Evolutionary conservation across 192 early-diverging fungal species (phyloP).

Genomic region (Paraglomus brasilianum): DNA sequence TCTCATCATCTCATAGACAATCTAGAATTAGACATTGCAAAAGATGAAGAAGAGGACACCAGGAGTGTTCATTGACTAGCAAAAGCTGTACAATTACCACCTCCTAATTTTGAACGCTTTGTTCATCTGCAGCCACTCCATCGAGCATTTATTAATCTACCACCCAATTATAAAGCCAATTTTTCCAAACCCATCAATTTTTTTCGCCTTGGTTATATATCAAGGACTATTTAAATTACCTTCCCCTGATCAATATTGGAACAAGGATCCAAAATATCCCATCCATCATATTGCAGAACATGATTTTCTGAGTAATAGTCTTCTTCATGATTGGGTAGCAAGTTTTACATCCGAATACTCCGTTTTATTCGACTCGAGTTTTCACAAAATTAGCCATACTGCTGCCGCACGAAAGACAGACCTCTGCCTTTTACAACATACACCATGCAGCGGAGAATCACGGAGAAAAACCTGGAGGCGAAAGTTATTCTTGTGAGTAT

Average conservation of each 20-base stretch:
- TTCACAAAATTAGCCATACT: no score
- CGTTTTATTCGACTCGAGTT: no score
- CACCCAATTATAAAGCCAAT: background rate
- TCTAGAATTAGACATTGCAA: no score
- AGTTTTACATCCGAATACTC: no score
- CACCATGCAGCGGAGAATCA: no score
- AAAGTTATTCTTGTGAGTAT: no score
- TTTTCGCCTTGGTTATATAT: conserved; percentile 8
- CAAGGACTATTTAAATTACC: conserved; percentile 15
- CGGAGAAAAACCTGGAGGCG: no score
- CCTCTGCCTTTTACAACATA: no score
- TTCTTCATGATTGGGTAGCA: no score
- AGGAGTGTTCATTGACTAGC: background rate
- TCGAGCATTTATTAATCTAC: background rate
- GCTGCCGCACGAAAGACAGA: no score
- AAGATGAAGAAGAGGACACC: background rate
- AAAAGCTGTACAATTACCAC: background rate
- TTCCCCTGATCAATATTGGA: conserved; percentile 12
- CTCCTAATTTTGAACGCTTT: conserved; percentile 6
- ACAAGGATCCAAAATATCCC: background rate
- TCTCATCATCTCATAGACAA: no score
- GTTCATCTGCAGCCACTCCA: background rate
- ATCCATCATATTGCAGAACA: conserved; percentile 13
- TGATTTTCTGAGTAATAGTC: no score
- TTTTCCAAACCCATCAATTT: background rate